Base-by-base conservation (phyloP, 1,284 basidiomycete species). In the Phellopilus nigrolimitatus region DNA sequence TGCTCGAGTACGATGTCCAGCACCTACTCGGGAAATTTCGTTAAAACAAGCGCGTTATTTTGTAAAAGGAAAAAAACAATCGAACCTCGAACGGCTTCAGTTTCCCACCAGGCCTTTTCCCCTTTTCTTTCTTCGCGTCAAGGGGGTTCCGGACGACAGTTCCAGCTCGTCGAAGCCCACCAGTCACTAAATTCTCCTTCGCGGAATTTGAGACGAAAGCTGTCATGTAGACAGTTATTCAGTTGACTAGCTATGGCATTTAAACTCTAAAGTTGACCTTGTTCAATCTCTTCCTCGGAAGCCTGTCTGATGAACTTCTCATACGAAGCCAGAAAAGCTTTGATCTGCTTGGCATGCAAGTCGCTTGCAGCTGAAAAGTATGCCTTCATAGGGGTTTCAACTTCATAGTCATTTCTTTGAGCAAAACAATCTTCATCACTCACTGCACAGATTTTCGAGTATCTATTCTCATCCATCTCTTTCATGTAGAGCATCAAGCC, bases 401-500 rank as follows among this genome's bases (percentile, higher is more conserved):
- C n/a, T n/a, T n/a, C n/a, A n/a, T n/a, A n/a, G n/a, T n/a, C n/a
- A n/a, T n/a, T n/a, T n/a, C n/a, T n/a, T n/a, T n/a, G n/a, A n/a
- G n/a, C n/a, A n/a, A n/a, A n/a, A n/a, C n/a, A n/a, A n/a, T n/a
- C n/a, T 17, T 40, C 34, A 27, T 43, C 10, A 75, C 88, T 54
- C 63, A 95, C 93, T 44, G 85, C 88, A 63, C 92, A 97, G 28
- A 95, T 69, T 62, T 88, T 89, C 38, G 82, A 86, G 66, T 95
- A 97, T 24, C 84, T 67, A 47, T 68, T 69, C 64, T 94, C 89
- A 53, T 95, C 92, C 83, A 97, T 95, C 70, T 99, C 95, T 65
- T 94, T 95, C 57, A 97, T 71, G 64, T 95, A 99, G 12, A 98
- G 74, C 68, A 98, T 82, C 43, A 99, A 66, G 1, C 95, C 95